Percentiles rank a stretch among this genome's conserved stretches.
phyloP scores from a whole-genome alignment of 371 early-diverging fungal species.

The Mucor indicus region DNA sequence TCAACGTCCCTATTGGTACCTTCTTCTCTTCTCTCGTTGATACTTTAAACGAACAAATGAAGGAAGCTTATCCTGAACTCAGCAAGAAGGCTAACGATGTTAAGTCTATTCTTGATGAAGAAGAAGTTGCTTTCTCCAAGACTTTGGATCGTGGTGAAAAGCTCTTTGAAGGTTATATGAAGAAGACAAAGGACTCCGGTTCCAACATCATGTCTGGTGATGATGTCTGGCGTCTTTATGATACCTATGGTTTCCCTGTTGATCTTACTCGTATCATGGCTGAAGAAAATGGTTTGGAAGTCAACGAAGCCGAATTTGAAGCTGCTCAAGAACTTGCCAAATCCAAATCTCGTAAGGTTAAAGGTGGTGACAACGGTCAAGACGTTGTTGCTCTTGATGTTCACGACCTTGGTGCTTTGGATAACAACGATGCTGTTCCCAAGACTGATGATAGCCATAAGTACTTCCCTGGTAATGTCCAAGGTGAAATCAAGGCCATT shows the following conservation, averaged over 20 bases:
- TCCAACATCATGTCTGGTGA: conserved; percentile 74
- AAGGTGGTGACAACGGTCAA: conserved; percentile 55
- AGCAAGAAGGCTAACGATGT: conserved; percentile 69
- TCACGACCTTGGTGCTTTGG: conserved; percentile 87
- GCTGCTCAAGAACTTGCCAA: conserved; percentile 82
- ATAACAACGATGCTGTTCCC: conserved; percentile 66
- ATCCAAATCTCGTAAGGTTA: conserved; percentile 71
- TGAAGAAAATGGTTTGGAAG: conserved; percentile 88
- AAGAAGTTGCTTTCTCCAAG: conserved; percentile 95
- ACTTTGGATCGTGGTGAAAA: conserved; percentile 98
- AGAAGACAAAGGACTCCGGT: conserved; percentile 65
- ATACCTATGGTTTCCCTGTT: conserved; percentile 99
- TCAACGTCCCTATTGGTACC: conserved; percentile 83
- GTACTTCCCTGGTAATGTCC: conserved; percentile 74
- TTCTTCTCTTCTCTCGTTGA: conserved; percentile 93
- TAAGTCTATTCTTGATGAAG: conserved; percentile 94
- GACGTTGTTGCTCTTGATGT: conserved; percentile 83
- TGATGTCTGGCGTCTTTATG: conserved; percentile 98
- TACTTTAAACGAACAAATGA: conserved; percentile 82
- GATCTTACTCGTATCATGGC: conserved; percentile 99
- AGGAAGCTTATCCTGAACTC: conserved; percentile 89
- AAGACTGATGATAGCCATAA: conserved; percentile 92
- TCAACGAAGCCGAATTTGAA: conserved; percentile 89
- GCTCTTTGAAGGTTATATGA: conserved; percentile 84
- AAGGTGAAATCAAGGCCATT: conserved; percentile 70